A percentile compares a stretch with the other conserved stretches of the same genome.
phyloP scores from a whole-genome alignment of 805 yeast species.

The Nakazawaea pomicola region DNA sequence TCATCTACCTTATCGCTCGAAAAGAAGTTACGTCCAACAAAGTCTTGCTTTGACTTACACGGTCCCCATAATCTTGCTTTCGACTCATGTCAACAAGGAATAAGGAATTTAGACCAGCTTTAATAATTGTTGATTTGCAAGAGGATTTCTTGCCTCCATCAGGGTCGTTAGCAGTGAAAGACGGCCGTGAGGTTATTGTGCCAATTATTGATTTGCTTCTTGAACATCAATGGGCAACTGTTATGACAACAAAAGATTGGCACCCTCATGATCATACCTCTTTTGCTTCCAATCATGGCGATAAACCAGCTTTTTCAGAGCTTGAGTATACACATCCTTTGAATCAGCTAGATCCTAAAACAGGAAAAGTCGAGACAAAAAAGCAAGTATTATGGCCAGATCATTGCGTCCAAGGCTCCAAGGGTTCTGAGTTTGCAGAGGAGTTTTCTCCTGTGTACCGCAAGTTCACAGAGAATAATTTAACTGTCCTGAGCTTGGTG shows the following conservation, averaged over 20 bases:
- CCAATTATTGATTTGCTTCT: conserved; percentile 41
- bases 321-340: conserved; percentile 48
- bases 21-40: too few relatives aligned
- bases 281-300: conserved; percentile 65
- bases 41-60: too few relatives aligned
- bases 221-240: conserved; percentile 49
- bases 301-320: conserved; percentile 43
- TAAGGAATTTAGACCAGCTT: conserved; percentile 39
- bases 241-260: conserved; percentile 83
- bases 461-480: conserved; percentile 28
- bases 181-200: conserved; percentile 56
- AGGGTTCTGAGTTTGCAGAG: conserved; percentile 60
- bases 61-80: too few relatives aligned
- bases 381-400: conserved; percentile 77
- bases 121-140: conserved; percentile 77
- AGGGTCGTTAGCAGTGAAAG: conserved; percentile 71
- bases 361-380: conserved; percentile 19
- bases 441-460: conserved; percentile 34
- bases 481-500: conserved; percentile 38
- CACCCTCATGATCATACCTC: conserved; percentile 78
- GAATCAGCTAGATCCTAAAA: conserved; percentile 21
- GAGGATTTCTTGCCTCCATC: conserved; percentile 78
- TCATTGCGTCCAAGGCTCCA: conserved; percentile 74
- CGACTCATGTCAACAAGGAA: not conserved
- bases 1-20: too few relatives aligned